These are phyloP conservation scores for Cryptosporidium sp. DNA, from an alignment of 169 alveolate species.

Conservation along the genomic window DNA sequence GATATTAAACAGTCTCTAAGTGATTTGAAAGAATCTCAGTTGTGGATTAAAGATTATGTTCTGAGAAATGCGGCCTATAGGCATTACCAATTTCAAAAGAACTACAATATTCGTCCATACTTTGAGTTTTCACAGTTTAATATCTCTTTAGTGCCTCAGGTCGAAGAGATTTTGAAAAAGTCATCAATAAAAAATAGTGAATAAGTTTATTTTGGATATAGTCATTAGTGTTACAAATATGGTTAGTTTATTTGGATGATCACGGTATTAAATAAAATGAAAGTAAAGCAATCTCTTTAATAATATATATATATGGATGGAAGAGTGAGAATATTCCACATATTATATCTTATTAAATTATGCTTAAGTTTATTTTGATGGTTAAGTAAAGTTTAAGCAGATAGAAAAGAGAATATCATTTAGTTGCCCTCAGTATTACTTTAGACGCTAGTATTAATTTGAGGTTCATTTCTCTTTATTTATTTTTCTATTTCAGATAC, in stretches of 20 bases:
- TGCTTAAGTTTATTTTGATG: background rate
- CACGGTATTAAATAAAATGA: background rate
- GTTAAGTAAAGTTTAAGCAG: background rate
- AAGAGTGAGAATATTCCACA: conserved; percentile 2
- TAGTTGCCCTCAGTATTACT: background rate
- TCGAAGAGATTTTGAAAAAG: conserved; percentile 14
- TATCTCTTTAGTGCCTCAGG: conserved; percentile 15
- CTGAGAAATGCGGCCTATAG: conserved; percentile 40
- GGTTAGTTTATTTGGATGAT: background rate
- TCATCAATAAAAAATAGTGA: background rate
- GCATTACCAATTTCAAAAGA: conserved; percentile 47
- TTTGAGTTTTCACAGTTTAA: conserved; percentile 51
- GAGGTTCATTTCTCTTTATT: background rate
- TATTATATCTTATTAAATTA: background rate
- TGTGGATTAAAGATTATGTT: conserved; percentile 65
- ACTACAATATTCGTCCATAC: conserved; percentile 8
- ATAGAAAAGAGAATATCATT: background rate
- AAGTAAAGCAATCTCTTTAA: background rate
- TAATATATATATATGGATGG: background rate
- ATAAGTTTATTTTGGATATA: no score
- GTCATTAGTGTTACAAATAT: no score
- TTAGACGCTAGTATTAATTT: background rate
- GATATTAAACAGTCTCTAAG: conserved; percentile 22
- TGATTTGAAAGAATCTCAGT: conserved; percentile 49
- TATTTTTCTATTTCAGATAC: no score